A percentile compares a stretch with the other conserved stretches of the same genome.
phyloP scores from a whole-genome alignment of 441 rosid species.

The Euphorbia corollata region DNA sequence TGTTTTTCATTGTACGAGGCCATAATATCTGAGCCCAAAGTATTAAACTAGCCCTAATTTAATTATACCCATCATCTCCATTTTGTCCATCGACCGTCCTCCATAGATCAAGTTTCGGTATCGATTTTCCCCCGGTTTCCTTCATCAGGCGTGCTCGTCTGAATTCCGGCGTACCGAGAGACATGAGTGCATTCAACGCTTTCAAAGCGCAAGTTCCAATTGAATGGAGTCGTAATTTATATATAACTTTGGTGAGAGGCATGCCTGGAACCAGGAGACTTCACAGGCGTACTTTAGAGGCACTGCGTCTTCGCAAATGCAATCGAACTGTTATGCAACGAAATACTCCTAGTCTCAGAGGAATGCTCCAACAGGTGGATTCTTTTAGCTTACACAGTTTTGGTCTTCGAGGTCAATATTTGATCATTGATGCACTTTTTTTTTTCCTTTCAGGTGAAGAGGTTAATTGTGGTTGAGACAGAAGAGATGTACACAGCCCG shows the following conservation, averaged over 20 bases:
- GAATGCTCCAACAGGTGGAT: slow-evolving; percentile 83
- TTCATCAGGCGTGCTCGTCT: too few species aligned
- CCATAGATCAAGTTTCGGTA: too few species aligned
- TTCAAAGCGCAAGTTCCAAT: slow-evolving; percentile 70
- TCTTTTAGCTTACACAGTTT: background rate
- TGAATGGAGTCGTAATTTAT: slow-evolving; percentile 70
- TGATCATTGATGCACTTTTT: background rate
- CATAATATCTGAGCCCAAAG: too few species aligned
- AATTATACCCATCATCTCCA: too few species aligned
- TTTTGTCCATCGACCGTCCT: too few species aligned
- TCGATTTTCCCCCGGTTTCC: too few species aligned
- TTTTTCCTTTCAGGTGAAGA: slow-evolving; percentile 49
- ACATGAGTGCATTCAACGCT: slow-evolving; percentile 62
- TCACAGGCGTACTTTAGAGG: slow-evolving; percentile 86
- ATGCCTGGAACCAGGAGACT: slow-evolving; percentile 86
- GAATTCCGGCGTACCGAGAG: background rate
- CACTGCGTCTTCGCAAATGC: slow-evolving; percentile 76
- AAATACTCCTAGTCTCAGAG: slow-evolving; percentile 75
- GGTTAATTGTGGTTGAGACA: slow-evolving; percentile 78
- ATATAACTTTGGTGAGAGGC: slow-evolving; percentile 80
- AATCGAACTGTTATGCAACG: slow-evolving; percentile 77
- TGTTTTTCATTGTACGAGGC: too few species aligned
- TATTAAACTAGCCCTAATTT: too few species aligned
- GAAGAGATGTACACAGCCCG: slow-evolving; percentile 93
- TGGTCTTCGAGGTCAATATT: background rate